These are phyloP conservation scores for Boletus barrowsii DNA, from an alignment of 768 basidiomycete species.

Conservation along the genomic window DNA sequence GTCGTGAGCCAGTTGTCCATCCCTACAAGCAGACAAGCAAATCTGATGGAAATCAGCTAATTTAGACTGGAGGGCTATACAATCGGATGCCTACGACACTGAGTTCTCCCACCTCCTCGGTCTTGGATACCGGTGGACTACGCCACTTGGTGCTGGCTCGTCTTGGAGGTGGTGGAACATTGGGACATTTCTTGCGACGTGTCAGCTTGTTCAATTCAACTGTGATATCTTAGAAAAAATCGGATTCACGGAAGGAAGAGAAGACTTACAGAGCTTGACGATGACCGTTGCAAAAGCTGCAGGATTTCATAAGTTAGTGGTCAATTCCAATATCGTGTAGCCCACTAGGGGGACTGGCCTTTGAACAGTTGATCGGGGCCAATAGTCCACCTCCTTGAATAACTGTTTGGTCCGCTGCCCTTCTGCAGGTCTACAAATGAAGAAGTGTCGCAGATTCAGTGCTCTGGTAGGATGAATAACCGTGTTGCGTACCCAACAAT, in stretches of 20 bases:
- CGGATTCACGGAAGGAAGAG: background rate
- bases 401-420: slow-evolving; percentile 9
- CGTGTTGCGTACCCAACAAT: slow-evolving; percentile 18
- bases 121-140: slow-evolving; percentile 3
- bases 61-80: background rate
- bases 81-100: slow-evolving; percentile 14
- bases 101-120: slow-evolving; percentile 10
- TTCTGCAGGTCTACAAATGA: slow-evolving; percentile 19
- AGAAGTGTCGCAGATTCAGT: background rate
- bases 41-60: slow-evolving; percentile 8
- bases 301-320: background rate
- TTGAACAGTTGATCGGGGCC: slow-evolving; percentile 15
- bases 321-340: background rate
- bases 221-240: background rate
- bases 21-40: slow-evolving; percentile 27
- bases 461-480: background rate
- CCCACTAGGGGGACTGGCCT: background rate
- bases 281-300: slow-evolving; percentile 9
- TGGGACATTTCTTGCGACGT: background rate
- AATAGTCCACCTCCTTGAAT: slow-evolving; percentile 15
- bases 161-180: background rate
- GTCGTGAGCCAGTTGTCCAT: slow-evolving; percentile 24
- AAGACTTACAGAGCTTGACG: slow-evolving; percentile 9
- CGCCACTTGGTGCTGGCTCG: slow-evolving; percentile 6
- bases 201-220: slow-evolving; percentile 7